Conservation (phyloP, 2,329 filamentous ascomycete species). For the Fusarium newnesense region DNA sequence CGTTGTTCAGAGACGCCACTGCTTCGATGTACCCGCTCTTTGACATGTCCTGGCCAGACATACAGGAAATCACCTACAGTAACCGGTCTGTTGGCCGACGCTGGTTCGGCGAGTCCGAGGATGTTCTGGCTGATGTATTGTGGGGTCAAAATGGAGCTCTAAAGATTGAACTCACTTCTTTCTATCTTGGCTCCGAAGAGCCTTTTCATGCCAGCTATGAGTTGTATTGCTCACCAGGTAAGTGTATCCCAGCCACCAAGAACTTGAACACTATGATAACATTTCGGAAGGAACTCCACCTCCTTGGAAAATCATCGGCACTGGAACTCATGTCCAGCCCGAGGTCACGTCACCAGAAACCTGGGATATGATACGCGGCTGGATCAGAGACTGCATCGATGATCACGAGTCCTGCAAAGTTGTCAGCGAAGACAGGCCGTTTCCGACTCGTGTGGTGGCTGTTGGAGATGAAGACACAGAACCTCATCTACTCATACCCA, state of each 20-base stretch:
- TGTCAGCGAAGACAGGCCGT: neutral
- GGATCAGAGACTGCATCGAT: neutral
- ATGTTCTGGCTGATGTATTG: accelerated
- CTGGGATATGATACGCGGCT: neutral
- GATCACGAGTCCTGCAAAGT: neutral
- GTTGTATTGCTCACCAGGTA: neutral
- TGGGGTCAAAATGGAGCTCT: neutral
- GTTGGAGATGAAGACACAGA: neutral
- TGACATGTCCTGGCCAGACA: neutral
- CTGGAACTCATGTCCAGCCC: neutral
- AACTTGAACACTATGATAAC: neutral
- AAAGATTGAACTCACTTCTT: neutral
- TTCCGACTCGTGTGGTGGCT: neutral
- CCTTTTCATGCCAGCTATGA: accelerated
- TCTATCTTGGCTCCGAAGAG: accelerated
- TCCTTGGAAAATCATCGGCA: neutral
- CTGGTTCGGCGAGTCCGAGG: neutral
- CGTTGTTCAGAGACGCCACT: neutral
- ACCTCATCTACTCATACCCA: no score
- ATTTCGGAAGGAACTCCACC: accelerated
- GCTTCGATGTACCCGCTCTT: neutral
- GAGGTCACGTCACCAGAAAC: neutral
- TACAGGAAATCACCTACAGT: accelerated
- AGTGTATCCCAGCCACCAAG: no score
- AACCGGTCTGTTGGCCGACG: accelerated